These are phyloP conservation scores for Fonsecaea erecta DNA, from an alignment of 2,329 filamentous ascomycete genomes.

Conservation along the genomic window DNA sequence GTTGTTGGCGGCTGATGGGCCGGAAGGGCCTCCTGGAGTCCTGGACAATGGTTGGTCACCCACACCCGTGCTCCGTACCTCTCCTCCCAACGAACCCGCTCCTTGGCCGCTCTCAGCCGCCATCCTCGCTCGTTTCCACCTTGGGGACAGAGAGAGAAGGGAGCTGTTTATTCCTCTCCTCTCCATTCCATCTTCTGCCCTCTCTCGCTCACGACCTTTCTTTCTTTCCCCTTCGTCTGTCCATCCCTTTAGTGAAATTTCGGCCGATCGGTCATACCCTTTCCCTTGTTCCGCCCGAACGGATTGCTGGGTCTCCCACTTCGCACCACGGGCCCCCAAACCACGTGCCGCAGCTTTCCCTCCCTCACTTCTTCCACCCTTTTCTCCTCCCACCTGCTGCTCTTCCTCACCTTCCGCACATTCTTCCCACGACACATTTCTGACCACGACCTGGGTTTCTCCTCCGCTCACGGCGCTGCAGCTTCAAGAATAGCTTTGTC, in stretches of 20 bases:
- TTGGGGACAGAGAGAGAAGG: background rate
- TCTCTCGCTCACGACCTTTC: background rate
- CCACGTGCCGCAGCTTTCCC: conserved; percentile 15
- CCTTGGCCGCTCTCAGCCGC: conserved; percentile 9
- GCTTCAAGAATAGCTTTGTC: conserved; percentile 32
- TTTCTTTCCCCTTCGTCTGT: background rate
- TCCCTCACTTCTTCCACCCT: conserved; percentile 15
- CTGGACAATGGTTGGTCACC: conserved; percentile 7
- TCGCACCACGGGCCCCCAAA: background rate
- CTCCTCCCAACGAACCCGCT: conserved; percentile 5
- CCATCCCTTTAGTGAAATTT: background rate
- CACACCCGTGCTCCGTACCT: conserved; percentile 1
- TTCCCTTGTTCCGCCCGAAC: conserved; percentile 1
- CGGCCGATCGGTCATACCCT: background rate
- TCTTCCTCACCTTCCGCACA: conserved; percentile 1
- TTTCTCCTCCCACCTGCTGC: conserved; percentile 7
- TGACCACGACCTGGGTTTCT: conserved; percentile 13
- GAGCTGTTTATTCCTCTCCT: background rate
- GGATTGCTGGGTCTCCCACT: background rate
- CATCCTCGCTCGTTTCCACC: background rate
- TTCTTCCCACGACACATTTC: background rate
- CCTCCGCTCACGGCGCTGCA: conserved; percentile 34
- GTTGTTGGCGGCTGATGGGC: conserved; percentile 3
- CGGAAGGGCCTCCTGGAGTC: background rate
- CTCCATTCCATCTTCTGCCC: background rate